Conservation (phyloP, 2,329 filamentous ascomycete genomes). For the Cyclaneusma minus region DNA sequence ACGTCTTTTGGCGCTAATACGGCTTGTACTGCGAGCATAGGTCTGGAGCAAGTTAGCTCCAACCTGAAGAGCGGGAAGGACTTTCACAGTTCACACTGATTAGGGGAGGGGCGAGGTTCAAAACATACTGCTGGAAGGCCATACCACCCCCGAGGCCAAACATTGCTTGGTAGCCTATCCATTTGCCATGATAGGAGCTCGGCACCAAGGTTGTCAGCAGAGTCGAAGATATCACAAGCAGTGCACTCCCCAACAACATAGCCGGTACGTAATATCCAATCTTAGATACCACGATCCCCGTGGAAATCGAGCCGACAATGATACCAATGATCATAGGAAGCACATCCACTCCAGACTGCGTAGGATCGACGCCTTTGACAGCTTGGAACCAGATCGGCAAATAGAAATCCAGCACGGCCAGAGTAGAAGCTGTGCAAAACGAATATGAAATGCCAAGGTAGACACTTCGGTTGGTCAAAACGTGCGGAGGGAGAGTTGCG, state of each 20-base stretch:
- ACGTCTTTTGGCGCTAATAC: slow-evolving; percentile 12
- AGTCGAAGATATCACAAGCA: slow-evolving; percentile 26
- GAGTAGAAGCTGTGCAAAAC: no score
- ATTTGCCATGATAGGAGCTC: slow-evolving; percentile 28
- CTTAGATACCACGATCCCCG: no score
- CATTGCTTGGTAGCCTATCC: slow-evolving; percentile 43
- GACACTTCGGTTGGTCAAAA: no score
- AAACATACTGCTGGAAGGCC: slow-evolving; percentile 42
- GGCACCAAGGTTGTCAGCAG: slow-evolving; percentile 36
- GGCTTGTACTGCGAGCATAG: slow-evolving; percentile 13
- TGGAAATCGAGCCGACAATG: no score
- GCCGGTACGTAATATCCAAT: slow-evolving; percentile 44
- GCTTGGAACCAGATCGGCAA: slow-evolving; percentile 18
- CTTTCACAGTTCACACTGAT: slow-evolving; percentile 16
- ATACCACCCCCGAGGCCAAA: slow-evolving; percentile 38
- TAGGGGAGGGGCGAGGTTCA: slow-evolving; percentile 31
- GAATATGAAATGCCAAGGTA: no score
- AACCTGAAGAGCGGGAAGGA: slow-evolving; percentile 13
- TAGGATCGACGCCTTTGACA: slow-evolving; percentile 1
- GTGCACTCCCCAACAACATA: slow-evolving; percentile 33
- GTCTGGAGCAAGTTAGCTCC: no score
- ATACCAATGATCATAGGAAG: slow-evolving; percentile 1
- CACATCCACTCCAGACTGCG: slow-evolving; percentile 1
- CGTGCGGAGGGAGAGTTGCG: background rate
- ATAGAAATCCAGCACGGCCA: slow-evolving; percentile 31